phyloP scores from a whole-genome alignment of 2,329 filamentous ascomycete genomes.

The Penicillium sp. region DNA sequence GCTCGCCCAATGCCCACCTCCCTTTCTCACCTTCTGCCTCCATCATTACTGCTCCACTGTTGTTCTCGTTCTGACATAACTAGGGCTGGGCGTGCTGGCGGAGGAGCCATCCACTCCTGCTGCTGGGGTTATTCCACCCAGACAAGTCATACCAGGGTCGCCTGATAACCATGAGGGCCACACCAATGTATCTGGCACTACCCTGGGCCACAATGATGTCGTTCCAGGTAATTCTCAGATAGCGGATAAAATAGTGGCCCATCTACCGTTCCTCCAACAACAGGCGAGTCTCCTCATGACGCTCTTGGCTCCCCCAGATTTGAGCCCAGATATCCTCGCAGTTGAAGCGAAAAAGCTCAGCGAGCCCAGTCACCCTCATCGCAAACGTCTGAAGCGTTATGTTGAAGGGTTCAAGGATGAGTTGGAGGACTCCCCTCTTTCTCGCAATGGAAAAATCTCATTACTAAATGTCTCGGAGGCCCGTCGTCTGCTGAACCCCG shows the following conservation, averaged over 20 bases:
- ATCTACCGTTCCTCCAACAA: conserved; percentile 18
- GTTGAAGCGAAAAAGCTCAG: conserved; percentile 3
- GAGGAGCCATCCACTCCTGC: conserved; percentile 15
- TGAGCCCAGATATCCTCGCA: conserved; percentile 3
- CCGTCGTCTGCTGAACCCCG: conserved; percentile 29
- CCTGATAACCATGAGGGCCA: conserved; percentile 27
- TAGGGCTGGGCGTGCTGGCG: conserved; percentile 13
- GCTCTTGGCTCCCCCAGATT: background rate
- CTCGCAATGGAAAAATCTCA: conserved; percentile 17
- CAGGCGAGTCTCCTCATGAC: conserved; percentile 17
- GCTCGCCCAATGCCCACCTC: too few species aligned
- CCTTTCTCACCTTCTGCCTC: background rate
- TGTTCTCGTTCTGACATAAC: conserved; percentile 7
- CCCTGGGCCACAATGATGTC: conserved; percentile 21
- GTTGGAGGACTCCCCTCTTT: conserved; percentile 24
- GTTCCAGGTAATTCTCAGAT: conserved; percentile 26
- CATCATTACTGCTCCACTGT: background rate
- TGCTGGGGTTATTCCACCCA: conserved; percentile 10
- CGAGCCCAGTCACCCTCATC: background rate
- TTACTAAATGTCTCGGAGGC: conserved; percentile 40
- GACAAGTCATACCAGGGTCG: conserved; percentile 21
- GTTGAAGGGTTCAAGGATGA: conserved; percentile 25
- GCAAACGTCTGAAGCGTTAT: conserved; percentile 22
- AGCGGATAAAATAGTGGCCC: background rate
- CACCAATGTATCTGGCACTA: conserved; percentile 36